phyloP scores from a whole-genome alignment of 163 green algal species.

The Scenedesmus sp. region DNA sequence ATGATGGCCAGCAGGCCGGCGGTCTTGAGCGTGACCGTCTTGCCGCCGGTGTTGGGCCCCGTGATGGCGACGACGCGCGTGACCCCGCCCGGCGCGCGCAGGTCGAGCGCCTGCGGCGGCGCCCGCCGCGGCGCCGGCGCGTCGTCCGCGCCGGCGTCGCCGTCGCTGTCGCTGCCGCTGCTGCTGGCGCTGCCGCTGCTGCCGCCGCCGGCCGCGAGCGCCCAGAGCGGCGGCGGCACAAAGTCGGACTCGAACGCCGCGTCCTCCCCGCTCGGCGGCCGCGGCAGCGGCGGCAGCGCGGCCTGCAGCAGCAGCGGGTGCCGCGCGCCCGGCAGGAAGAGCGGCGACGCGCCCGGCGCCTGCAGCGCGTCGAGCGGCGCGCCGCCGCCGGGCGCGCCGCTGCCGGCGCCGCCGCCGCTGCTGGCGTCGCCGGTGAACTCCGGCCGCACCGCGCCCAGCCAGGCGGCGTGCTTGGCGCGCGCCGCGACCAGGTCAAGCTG shows the following conservation, averaged over 20 bases:
- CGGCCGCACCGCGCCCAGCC: constrained; percentile 58
- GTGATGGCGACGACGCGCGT: constrained; percentile 66
- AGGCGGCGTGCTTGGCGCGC: constrained; percentile 65
- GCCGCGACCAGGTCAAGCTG: constrained; percentile 74
- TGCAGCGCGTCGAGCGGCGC: constrained; percentile 15
- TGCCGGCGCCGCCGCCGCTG: constrained; percentile 22
- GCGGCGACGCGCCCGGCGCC: constrained; percentile 6
- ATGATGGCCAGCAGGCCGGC: constrained; percentile 88
- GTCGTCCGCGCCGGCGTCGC: not conserved
- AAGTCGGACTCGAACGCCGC: constrained; percentile 41
- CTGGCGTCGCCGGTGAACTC: constrained; percentile 40
- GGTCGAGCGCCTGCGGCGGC: constrained; percentile 59
- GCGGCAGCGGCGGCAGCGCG: constrained; percentile 65
- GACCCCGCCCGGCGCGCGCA: constrained; percentile 51
- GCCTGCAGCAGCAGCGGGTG: constrained; percentile 87
- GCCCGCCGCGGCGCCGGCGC: not conserved
- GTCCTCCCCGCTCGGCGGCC: constrained; percentile 54
- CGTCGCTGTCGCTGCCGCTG: constrained; percentile 27
- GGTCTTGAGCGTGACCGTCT: constrained; percentile 95
- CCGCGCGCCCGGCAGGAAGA: constrained; percentile 58
- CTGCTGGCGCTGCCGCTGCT: not conserved
- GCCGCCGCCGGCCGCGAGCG: not conserved
- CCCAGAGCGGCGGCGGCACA: constrained; percentile 14
- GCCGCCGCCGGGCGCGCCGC: not conserved
- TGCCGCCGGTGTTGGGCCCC: constrained; percentile 94